Percentiles rank a stretch among this genome's conserved stretches.
Evolutionary conservation across 2,329 filamentous ascomycete species (phyloP).

Genomic region (Bipolaris oryzae): DNA sequence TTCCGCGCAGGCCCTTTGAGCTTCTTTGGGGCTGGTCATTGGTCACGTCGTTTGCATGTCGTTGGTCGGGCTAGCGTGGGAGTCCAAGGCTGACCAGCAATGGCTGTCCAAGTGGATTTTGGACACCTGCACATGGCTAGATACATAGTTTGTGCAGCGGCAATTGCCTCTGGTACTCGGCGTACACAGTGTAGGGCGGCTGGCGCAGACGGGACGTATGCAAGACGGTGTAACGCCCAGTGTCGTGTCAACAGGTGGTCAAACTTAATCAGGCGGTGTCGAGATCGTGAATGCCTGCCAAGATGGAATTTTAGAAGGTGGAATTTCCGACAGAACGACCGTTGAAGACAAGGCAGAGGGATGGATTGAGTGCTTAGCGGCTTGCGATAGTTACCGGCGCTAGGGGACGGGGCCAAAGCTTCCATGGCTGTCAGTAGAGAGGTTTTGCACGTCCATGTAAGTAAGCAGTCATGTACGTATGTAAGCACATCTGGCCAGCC

Average conservation of each 20-base stretch:
- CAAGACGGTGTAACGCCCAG: not conserved
- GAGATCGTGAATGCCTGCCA: slow-evolving; percentile 3
- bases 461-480: not conserved
- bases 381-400: slow-evolving; percentile 24
- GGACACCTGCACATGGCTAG: too few relatives aligned
- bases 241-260: not conserved
- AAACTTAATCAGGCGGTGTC: slow-evolving; percentile 7
- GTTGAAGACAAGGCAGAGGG: slow-evolving; percentile 13
- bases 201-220: not conserved
- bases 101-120: not conserved
- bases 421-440: slow-evolving; percentile 17
- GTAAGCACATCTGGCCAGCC: slow-evolving; percentile 4
- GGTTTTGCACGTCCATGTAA: slow-evolving; percentile 7
- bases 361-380: slow-evolving; percentile 23
- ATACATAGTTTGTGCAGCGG: too few relatives aligned
- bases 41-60: slow-evolving; percentile 17
- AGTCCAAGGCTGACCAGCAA: slow-evolving; percentile 13
- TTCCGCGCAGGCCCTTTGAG: slow-evolving; percentile 5
- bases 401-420: slow-evolving; percentile 15
- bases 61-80: slow-evolving; percentile 3
- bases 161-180: too few relatives aligned
- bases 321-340: slow-evolving; percentile 19
- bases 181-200: not conserved
- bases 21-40: slow-evolving; percentile 1
- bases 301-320: slow-evolving; percentile 2